These are phyloP conservation scores for Intubia oerlemansii DNA, from an alignment of 2,329 filamentous ascomycete species.

Conservation along the genomic window DNA sequence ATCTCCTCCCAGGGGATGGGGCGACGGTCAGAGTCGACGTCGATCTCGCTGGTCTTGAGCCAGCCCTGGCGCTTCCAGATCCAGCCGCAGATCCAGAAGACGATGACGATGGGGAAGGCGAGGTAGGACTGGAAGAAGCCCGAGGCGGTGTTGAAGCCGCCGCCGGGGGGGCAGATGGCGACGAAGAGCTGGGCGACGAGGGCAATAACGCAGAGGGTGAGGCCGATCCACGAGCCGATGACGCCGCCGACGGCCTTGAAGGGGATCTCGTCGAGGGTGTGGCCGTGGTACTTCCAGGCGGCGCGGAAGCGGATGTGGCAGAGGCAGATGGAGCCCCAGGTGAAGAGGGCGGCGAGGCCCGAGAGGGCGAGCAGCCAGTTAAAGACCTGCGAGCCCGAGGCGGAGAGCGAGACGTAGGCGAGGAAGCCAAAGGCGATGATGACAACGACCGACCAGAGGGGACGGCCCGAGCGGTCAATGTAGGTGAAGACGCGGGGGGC, in stretches of 20 bases:
- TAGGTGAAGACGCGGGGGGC: slow-evolving; percentile 34
- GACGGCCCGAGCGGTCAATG: slow-evolving; percentile 34
- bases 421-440: slow-evolving; percentile 27
- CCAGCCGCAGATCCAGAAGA: slow-evolving; percentile 33
- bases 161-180: slow-evolving; percentile 15
- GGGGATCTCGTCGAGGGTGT: slow-evolving; percentile 42
- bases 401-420: slow-evolving; percentile 24
- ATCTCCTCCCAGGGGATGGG: slow-evolving; percentile 35
- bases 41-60: slow-evolving; percentile 36
- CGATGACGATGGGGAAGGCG: slow-evolving; percentile 28
- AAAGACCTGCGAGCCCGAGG: slow-evolving; percentile 29
- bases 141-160: slow-evolving; percentile 15
- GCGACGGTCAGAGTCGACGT: slow-evolving; percentile 42
- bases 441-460: slow-evolving; percentile 25
- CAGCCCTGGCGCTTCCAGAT: slow-evolving; percentile 41
- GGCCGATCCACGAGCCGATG: slow-evolving; percentile 40
- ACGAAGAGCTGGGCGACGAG: slow-evolving; percentile 30
- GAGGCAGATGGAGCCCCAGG: slow-evolving; percentile 48
- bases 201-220: slow-evolving; percentile 33
- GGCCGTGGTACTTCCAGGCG: slow-evolving; percentile 41
- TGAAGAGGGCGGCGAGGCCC: slow-evolving; percentile 42
- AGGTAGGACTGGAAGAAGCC: slow-evolving; percentile 33
- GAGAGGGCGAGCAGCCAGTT: slow-evolving; percentile 46
- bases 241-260: slow-evolving; percentile 41
- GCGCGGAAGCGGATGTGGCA: slow-evolving; percentile 47